Percentiles rank a stretch among this genome's conserved stretches.
Evolutionary conservation across 129 eudicot genomes (phyloP).

Genomic region (Daucus carota): DH1_v3.0 NC_030385.2:39070001-39070500

Average conservation of each 20-base stretch:
- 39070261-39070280: not conserved
- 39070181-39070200: constrained; percentile 58
- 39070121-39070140: constrained; percentile 47
- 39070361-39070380: not conserved
- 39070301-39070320: not conserved
- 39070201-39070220: constrained; percentile 30
- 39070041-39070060: not conserved
- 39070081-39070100: constrained; percentile 18
- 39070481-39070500: not conserved
- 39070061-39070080: not conserved
- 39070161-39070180: constrained; percentile 71
- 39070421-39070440: not conserved
- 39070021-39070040: not conserved
- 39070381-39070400: not conserved
- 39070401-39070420: not conserved
- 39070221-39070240: not conserved
- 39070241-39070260: not conserved
- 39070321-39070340: not conserved
- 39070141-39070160: constrained; percentile 46
- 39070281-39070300: not conserved
- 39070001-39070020: not conserved
- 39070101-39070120: constrained; percentile 54
- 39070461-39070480: not conserved
- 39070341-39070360: not conserved
- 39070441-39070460: not conserved